A percentile compares a stretch with the other conserved stretches of the same genome.
phyloP scores from a whole-genome alignment of 345 rosid species.

The Salix brachista region DNA sequence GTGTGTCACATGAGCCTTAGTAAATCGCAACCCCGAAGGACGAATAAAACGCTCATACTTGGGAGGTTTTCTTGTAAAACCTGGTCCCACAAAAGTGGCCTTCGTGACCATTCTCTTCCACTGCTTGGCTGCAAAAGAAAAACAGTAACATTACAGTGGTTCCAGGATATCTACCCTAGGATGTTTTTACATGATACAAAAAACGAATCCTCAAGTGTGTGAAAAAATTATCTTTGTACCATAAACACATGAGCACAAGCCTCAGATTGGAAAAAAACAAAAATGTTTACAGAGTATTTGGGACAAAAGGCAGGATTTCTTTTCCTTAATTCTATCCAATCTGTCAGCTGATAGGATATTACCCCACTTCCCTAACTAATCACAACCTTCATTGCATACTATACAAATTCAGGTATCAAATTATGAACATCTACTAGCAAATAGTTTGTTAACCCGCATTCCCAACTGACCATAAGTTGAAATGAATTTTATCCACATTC shows the following conservation, averaged over 20 bases:
- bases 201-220: background rate
- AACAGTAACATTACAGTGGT: background rate
- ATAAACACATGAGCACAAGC: background rate
- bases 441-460: background rate
- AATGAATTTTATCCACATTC: background rate
- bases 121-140: slow-evolving; percentile 63
- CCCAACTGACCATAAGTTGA: background rate
- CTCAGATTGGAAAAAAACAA: too few species aligned
- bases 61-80: slow-evolving; percentile 92
- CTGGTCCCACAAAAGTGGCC: slow-evolving; percentile 84
- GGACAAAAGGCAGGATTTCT: background rate
- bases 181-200: background rate
- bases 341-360: background rate
- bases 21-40: slow-evolving; percentile 80
- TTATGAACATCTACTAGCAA: background rate
- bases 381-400: background rate
- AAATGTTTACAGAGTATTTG: background rate
- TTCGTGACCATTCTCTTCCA: slow-evolving; percentile 98
- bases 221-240: background rate
- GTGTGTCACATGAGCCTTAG: slow-evolving; percentile 91
- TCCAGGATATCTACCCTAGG: background rate
- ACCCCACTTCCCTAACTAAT: background rate
- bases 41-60: slow-evolving; percentile 94
- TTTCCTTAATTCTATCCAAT: background rate
- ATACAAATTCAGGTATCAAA: background rate